phyloP scores from a whole-genome alignment of 2,329 filamentous ascomycete species.

The Coleophoma crateriformis region DNA sequence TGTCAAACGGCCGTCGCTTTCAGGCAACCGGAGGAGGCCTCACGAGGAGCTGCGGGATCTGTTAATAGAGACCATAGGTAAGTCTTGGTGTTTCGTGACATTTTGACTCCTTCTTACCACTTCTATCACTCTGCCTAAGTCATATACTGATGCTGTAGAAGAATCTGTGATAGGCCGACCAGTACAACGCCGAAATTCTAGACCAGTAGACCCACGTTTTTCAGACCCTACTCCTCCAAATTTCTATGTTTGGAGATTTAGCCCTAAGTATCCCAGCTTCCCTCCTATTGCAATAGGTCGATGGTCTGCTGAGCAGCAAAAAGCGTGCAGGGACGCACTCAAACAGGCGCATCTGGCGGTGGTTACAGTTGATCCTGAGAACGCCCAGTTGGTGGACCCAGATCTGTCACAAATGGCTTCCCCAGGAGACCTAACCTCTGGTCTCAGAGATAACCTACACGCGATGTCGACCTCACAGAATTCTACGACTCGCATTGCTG shows the following conservation, averaged over 20 bases:
- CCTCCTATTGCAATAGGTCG: slow-evolving; percentile 1
- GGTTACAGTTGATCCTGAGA: background rate
- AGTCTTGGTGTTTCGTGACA: background rate
- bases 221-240: slow-evolving; percentile 3
- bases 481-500: too few species aligned
- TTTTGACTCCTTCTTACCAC: background rate
- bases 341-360: slow-evolving; percentile 2
- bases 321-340: slow-evolving; percentile 2
- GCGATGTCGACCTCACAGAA: too few species aligned
- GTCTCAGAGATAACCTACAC: too few species aligned
- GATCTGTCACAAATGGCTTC: too few species aligned
- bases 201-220: slow-evolving; percentile 1
- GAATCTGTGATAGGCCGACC: slow-evolving; percentile 4
- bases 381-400: background rate
- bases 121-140: too few species aligned
- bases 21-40: background rate
- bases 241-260: slow-evolving; percentile 4
- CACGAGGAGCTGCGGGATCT: background rate
- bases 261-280: slow-evolving; percentile 1
- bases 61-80: background rate
- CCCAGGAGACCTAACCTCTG: too few species aligned
- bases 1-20: too few species aligned
- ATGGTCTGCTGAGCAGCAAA: slow-evolving; percentile 2
- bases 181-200: background rate
- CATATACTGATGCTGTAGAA: background rate